phyloP scores from a whole-genome alignment of 495 filamentous ascomycete genomes.

The Haplographium delicatum region DNA sequence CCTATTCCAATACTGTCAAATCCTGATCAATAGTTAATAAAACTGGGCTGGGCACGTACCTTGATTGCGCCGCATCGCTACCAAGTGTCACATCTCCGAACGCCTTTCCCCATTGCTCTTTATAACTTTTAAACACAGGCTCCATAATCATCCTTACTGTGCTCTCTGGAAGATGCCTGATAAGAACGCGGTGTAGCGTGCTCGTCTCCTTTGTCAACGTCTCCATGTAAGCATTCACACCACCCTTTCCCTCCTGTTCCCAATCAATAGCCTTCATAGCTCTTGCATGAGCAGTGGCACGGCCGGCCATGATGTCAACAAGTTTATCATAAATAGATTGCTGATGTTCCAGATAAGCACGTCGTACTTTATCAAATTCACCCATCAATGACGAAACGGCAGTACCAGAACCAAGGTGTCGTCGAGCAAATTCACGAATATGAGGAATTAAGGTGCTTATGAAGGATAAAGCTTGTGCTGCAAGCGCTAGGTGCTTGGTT shows the following conservation, averaged over 20 bases:
- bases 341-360: conserved; percentile 89
- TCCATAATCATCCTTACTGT: conserved; percentile 82
- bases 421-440: conserved; percentile 82
- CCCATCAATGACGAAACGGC: conserved; percentile 53
- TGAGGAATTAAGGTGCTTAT: conserved; percentile 84
- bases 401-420: conserved; percentile 53
- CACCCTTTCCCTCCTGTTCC: conserved; percentile 42
- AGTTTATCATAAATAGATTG: conserved; percentile 91
- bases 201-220: conserved; percentile 83
- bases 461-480: conserved; percentile 85
- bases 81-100: conserved; percentile 61
- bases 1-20: conserved; percentile 47
- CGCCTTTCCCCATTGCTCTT: conserved; percentile 72
- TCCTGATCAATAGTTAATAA: background rate
- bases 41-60: conserved; percentile 46
- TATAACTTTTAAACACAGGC: conserved; percentile 83
- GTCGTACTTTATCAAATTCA: conserved; percentile 90
- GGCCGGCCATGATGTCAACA: conserved; percentile 88
- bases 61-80: conserved; percentile 61
- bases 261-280: conserved; percentile 73
- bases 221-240: conserved; percentile 77
- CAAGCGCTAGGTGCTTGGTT: conserved; percentile 89
- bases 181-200: conserved; percentile 81
- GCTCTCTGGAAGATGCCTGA: conserved; percentile 74
- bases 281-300: conserved; percentile 65